phyloP scores from a whole-genome alignment of 2,329 filamentous ascomycete genomes.

The Cadophora sp. region DNA sequence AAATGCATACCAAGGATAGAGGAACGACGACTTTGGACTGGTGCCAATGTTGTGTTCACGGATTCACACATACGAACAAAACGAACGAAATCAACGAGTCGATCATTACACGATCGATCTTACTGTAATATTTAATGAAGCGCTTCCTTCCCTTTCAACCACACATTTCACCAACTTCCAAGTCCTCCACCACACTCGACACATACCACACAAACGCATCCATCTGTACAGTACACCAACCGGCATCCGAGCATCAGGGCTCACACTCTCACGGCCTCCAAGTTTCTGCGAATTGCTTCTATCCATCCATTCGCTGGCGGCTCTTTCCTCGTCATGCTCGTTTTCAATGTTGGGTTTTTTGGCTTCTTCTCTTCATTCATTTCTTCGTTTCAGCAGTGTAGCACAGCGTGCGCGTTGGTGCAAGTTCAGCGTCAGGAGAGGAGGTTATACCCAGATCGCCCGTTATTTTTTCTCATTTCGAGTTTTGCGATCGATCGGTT shows the following conservation, averaged over 20 bases:
- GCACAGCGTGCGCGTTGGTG: background rate
- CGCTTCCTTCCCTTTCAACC: background rate
- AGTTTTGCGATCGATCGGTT: background rate
- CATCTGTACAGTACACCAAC: conserved; percentile 17
- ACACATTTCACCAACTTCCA: background rate
- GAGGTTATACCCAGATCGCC: conserved; percentile 34
- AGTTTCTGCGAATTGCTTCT: background rate
- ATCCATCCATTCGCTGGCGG: background rate
- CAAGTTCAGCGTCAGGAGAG: conserved; percentile 18
- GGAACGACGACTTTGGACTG: conserved; percentile 37
- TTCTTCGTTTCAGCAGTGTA: conserved; percentile 13
- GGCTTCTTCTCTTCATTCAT: conserved; percentile 4
- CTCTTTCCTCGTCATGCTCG: background rate
- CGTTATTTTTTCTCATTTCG: background rate
- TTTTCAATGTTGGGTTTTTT: background rate
- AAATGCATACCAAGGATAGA: background rate
- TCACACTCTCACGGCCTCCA: background rate
- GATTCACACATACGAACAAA: conserved; percentile 6
- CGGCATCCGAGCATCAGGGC: background rate
- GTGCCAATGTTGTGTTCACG: conserved; percentile 31
- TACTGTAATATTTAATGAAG: conserved; percentile 35
- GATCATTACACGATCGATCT: conserved; percentile 24
- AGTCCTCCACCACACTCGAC: background rate
- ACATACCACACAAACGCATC: background rate
- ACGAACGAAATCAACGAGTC: conserved; percentile 15